These are phyloP conservation scores for Dalbergia oliveri DNA, from an alignment of 306 rosid species.

Conservation along the genomic window DNA sequence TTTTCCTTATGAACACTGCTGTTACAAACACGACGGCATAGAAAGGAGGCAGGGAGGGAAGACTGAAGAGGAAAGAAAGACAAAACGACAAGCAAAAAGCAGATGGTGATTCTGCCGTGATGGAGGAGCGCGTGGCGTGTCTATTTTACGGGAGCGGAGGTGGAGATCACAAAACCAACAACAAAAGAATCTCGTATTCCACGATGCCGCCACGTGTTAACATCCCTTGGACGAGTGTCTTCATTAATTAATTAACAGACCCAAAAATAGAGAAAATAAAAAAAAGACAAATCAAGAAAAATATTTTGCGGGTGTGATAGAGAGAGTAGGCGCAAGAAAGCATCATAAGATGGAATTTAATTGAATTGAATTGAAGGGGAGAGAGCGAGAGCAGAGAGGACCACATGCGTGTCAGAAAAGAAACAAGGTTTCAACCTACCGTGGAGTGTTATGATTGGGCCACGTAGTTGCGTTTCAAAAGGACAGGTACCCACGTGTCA, in stretches of 20 bases:
- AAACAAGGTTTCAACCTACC: conserved; percentile 39
- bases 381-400: conserved; percentile 26
- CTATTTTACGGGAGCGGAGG: background rate
- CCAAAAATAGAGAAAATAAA: background rate
- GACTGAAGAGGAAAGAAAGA: background rate
- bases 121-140: conserved; percentile 24
- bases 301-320: background rate
- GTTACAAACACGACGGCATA: background rate
- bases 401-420: conserved; percentile 83
- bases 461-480: conserved; percentile 47
- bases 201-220: conserved; percentile 70
- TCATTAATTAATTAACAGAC: background rate
- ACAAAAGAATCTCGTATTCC: conserved; percentile 42
- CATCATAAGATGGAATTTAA: conserved; percentile 1
- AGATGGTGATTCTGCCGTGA: background rate
- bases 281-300: background rate
- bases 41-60: background rate
- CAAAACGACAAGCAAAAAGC: conserved; percentile 8
- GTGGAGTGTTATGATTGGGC: conserved; percentile 50
- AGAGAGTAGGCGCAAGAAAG: background rate
- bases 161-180: conserved; percentile 32
- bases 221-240: conserved; percentile 24
- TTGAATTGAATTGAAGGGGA: background rate
- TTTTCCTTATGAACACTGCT: background rate
- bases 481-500: conserved; percentile 51